These are phyloP conservation scores for Rhodomyrtus psidioides DNA, from an alignment of 441 rosid species.

Conservation along the genomic window DNA sequence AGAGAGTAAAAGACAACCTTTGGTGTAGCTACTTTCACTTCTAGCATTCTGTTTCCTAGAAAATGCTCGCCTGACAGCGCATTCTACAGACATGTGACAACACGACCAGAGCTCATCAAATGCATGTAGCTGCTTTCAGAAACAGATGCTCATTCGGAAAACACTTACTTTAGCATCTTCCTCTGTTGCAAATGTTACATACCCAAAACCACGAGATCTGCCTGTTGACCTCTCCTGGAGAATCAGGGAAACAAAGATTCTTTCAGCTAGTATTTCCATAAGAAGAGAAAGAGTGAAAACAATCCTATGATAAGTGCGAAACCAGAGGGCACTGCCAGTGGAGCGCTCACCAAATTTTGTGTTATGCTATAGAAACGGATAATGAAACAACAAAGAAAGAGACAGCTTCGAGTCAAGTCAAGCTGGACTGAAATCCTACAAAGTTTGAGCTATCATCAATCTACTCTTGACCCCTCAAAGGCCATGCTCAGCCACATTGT, in stretches of 20 bases:
- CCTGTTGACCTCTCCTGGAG: conserved; percentile 81
- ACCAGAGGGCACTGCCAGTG: neutral
- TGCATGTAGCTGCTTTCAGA: neutral
- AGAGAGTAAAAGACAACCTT: conserved; percentile 39
- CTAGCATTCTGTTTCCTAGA: conserved; percentile 78
- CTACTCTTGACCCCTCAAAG: neutral
- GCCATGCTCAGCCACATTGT: neutral
- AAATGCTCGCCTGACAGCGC: conserved; percentile 67
- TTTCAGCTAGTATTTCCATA: neutral
- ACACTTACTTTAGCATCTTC: conserved; percentile 74
- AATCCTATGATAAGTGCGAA: neutral
- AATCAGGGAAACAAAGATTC: conserved; percentile 7
- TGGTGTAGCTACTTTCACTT: conserved; percentile 92
- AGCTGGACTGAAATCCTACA: neutral
- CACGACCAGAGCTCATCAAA: neutral
- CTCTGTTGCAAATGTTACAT: conserved; percentile 71
- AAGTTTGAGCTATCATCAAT: neutral
- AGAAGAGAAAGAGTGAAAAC: neutral
- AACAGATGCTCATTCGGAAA: neutral
- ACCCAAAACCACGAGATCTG: conserved; percentile 96
- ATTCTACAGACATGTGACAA: conserved; percentile 25
- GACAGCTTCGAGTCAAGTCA: neutral
- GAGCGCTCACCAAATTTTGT: neutral
- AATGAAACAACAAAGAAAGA: neutral
- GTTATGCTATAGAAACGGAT: neutral